These are phyloP conservation scores for Populus alba DNA, from an alignment of 345 rosid genomes.

Conservation along the genomic window DNA sequence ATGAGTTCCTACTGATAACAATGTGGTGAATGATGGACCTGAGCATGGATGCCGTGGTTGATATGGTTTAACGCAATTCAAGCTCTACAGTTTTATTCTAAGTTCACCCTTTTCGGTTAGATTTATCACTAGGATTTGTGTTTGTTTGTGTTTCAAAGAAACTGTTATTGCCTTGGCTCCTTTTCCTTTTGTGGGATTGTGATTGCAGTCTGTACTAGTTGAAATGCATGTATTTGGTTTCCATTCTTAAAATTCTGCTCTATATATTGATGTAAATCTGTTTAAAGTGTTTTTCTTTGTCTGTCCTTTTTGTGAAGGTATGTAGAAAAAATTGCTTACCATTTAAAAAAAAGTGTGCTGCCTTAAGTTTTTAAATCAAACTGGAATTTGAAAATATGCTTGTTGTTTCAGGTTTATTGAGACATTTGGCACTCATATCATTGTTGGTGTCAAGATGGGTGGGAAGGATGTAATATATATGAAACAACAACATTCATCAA, in stretches of 20 bases:
- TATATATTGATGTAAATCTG: neutral
- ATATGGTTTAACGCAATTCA: too few species aligned
- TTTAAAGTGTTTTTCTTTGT: too few species aligned
- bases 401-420: constrained; percentile 65
- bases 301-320: neutral
- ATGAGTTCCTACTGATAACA: too few species aligned
- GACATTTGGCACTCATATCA: constrained; percentile 78
- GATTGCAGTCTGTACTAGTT: neutral
- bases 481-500: constrained; percentile 79
- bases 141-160: too few species aligned
- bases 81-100: too few species aligned
- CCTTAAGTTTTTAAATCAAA: neutral
- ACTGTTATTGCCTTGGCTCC: too few species aligned
- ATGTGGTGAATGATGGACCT: too few species aligned
- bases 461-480: constrained; percentile 88
- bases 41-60: too few species aligned
- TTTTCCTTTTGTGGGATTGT: too few species aligned
- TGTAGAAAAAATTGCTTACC: neutral
- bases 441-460: constrained; percentile 91
- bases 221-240: neutral
- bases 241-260: neutral
- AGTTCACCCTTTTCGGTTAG: too few species aligned
- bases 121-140: too few species aligned
- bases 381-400: neutral
- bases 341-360: neutral